Evolutionary conservation across 2,329 filamentous ascomycete genomes (phyloP).

Genomic region (Cladosporium austrohemisphaericum): DNA sequence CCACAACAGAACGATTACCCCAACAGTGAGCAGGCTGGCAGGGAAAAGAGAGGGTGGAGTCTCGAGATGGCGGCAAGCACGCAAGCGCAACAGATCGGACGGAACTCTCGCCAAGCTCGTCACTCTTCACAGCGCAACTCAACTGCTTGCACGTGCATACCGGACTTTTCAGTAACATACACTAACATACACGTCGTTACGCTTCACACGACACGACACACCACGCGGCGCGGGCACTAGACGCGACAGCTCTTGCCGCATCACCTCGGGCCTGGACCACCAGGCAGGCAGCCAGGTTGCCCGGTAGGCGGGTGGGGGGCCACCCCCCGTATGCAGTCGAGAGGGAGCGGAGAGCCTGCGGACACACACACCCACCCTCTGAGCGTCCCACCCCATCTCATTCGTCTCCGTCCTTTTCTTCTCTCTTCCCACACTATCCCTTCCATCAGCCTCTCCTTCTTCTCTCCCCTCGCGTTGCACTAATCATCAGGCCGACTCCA

Average conservation of each 20-base stretch:
- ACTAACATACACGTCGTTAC: too few species aligned
- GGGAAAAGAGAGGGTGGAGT: background rate
- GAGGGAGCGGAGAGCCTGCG: background rate
- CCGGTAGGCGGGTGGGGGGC: too few species aligned
- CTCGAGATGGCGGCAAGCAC: too few species aligned
- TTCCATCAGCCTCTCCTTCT: background rate
- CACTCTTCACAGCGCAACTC: background rate
- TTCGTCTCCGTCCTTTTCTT: background rate
- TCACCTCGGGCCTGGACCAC: background rate
- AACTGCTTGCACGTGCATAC: too few species aligned
- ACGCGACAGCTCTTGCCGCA: background rate
- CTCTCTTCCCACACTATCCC: background rate
- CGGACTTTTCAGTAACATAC: too few species aligned
- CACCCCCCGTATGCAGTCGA: too few species aligned
- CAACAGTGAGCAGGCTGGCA: too few species aligned
- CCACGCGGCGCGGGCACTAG: background rate
- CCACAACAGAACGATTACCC: too few species aligned
- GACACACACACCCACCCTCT: background rate
- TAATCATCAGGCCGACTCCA: background rate
- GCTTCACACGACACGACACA: too few species aligned
- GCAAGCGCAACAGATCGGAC: background rate
- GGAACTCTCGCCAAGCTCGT: conserved; percentile 2
- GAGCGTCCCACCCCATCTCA: too few species aligned
- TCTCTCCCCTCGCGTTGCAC: background rate
- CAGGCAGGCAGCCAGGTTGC: too few species aligned